Conservation (phyloP, 768 basidiomycete genomes). For the Xanthoconium stramineum region DNA sequence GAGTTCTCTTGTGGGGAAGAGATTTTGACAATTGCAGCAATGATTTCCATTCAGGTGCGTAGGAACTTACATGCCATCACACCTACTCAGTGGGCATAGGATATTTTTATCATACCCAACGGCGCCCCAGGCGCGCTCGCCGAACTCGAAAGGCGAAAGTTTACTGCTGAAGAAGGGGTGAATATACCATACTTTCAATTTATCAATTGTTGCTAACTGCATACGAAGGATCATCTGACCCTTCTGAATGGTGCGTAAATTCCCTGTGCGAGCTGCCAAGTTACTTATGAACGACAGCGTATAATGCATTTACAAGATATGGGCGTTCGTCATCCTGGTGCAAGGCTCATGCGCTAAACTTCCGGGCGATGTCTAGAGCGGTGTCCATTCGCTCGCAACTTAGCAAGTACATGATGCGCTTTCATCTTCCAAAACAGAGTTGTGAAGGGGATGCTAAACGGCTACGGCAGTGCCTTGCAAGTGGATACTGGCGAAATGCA, state of each 20-base stretch:
- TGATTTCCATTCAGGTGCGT: slow-evolving; percentile 84
- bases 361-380: slow-evolving; percentile 89
- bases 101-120: slow-evolving; percentile 86
- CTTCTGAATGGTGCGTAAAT: slow-evolving; percentile 72
- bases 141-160: slow-evolving; percentile 91
- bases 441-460: slow-evolving; percentile 86
- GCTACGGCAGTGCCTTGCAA: slow-evolving; percentile 83
- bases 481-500: slow-evolving; percentile 92
- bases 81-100: slow-evolving; percentile 41
- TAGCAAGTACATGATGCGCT: slow-evolving; percentile 91
- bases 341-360: slow-evolving; percentile 87
- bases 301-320: slow-evolving; percentile 87
- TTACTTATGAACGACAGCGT: slow-evolving; percentile 51
- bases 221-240: slow-evolving; percentile 84
- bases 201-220: not conserved
- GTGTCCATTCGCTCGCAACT: slow-evolving; percentile 94
- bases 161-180: slow-evolving; percentile 97
- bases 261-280: not conserved
- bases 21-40: slow-evolving; percentile 92
- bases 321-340: slow-evolving; percentile 91
- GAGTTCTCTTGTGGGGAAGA: slow-evolving; percentile 92
- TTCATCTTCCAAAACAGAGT: slow-evolving; percentile 75
- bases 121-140: slow-evolving; percentile 82
- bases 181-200: slow-evolving; percentile 21
- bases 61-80: not conserved